Evolutionary conservation across 2,329 filamentous ascomycete species (phyloP).

Genomic region (Claviceps monticola): DNA sequence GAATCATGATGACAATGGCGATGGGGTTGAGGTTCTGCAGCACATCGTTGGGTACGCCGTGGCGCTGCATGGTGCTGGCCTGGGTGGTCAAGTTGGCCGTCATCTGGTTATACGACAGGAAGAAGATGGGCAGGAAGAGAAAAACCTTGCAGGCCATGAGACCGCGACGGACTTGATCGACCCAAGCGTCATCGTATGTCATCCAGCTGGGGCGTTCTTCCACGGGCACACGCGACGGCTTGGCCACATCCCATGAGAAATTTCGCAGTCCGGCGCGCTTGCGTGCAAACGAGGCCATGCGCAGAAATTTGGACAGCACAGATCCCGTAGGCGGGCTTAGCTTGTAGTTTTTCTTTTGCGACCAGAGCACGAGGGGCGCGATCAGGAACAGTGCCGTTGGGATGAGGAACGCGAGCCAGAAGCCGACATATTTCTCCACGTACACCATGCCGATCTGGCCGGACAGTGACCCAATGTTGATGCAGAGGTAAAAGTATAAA

Average conservation of each 20-base stretch:
- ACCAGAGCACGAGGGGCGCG: slow-evolving; percentile 47
- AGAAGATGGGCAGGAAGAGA: slow-evolving; percentile 53
- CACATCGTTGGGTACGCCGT: slow-evolving; percentile 65
- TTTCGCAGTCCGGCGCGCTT: slow-evolving; percentile 53
- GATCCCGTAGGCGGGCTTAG: slow-evolving; percentile 56
- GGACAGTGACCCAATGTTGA: slow-evolving; percentile 48
- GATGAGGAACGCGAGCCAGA: slow-evolving; percentile 58
- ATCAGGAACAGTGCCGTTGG: slow-evolving; percentile 51
- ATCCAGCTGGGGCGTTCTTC: slow-evolving; percentile 53
- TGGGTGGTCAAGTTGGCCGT: slow-evolving; percentile 49
- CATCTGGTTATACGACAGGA: slow-evolving; percentile 45
- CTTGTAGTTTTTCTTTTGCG: slow-evolving; percentile 47
- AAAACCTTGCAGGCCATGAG: slow-evolving; percentile 58
- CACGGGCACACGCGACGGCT: slow-evolving; percentile 48
- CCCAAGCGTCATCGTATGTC: slow-evolving; percentile 73
- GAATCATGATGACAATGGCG: slow-evolving; percentile 61
- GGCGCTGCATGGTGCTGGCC: slow-evolving; percentile 49
- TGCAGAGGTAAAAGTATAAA: slow-evolving; percentile 43
- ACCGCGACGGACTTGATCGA: slow-evolving; percentile 62
- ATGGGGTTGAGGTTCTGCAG: slow-evolving; percentile 66
- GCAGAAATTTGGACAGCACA: slow-evolving; percentile 52
- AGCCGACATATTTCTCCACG: slow-evolving; percentile 62
- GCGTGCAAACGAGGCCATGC: slow-evolving; percentile 44
- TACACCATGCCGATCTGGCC: slow-evolving; percentile 52
- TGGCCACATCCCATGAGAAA: slow-evolving; percentile 52